Percentiles rank a stretch among this genome's conserved stretches.
These are phyloP conservation scores for Leccinum angustisporum DNA, from an alignment of 1,284 basidiomycete genomes.

Conservation along the genomic window DNA sequence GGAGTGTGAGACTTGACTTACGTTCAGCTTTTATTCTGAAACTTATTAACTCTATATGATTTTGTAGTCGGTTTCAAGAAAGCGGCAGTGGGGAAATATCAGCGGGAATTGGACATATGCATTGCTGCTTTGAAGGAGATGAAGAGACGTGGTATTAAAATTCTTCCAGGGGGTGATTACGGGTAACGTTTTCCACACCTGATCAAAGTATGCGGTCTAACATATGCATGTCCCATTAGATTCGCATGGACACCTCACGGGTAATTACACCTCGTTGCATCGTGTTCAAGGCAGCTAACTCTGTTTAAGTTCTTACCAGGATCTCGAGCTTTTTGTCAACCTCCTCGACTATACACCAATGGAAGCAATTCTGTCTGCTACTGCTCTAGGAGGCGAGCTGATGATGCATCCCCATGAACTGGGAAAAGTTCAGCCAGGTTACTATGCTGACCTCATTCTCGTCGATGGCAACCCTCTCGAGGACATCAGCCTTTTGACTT, in stretches of 20 bases:
- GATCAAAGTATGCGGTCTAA: conserved; percentile 1
- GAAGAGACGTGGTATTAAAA: conserved; percentile 33
- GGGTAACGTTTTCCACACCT: conserved; percentile 21
- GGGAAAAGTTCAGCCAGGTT: conserved; percentile 38
- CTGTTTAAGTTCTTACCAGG: conserved; percentile 31
- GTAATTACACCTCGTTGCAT: conserved; percentile 1
- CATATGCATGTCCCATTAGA: conserved; percentile 8
- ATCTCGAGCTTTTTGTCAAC: conserved; percentile 38
- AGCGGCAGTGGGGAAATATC: conserved; percentile 25
- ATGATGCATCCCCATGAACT: conserved; percentile 36
- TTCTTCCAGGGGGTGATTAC: conserved; percentile 35
- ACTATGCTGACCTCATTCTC: conserved; percentile 36
- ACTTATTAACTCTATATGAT: not conserved
- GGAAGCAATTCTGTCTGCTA: conserved; percentile 38
- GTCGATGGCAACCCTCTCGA: conserved; percentile 36
- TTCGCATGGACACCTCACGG: conserved; percentile 40
- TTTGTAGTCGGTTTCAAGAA: conserved; percentile 24
- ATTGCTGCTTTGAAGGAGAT: conserved; percentile 36
- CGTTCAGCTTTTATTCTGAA: no score
- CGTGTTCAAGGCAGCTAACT: conserved; percentile 6
- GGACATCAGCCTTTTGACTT: conserved; percentile 32
- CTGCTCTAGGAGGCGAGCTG: conserved; percentile 37
- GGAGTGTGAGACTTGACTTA: conserved; percentile 17
- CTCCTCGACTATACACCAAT: conserved; percentile 36
- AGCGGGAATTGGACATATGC: conserved; percentile 32